Evolutionary conservation across 1,284 basidiomycete genomes (phyloP).

Genomic region (Heliocybe sulcata): DNA sequence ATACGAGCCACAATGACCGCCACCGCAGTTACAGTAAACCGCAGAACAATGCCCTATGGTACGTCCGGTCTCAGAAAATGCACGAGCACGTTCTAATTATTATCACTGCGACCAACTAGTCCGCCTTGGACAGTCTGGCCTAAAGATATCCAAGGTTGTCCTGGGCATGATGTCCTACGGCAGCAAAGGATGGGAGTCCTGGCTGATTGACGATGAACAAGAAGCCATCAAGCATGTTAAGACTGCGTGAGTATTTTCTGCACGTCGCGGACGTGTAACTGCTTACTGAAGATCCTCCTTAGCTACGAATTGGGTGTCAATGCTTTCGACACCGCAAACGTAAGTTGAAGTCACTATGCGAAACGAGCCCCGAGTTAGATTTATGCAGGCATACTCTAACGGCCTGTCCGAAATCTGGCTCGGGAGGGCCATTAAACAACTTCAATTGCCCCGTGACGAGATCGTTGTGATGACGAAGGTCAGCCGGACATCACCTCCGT

Average conservation of each 20-base stretch:
- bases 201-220: constrained; percentile 29
- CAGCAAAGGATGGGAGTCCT: constrained; percentile 22
- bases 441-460: constrained; percentile 45
- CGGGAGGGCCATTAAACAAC: constrained; percentile 23
- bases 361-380: constrained; percentile 8
- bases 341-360: constrained; percentile 8
- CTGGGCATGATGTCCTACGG: constrained; percentile 38
- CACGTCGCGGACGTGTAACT: neutral
- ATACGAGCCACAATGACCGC: neutral
- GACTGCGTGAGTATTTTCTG: constrained; percentile 18
- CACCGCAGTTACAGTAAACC: neutral
- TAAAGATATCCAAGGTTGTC: constrained; percentile 36
- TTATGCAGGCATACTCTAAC: constrained; percentile 21
- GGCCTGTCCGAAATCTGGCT: constrained; percentile 21
- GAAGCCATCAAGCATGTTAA: constrained; percentile 30
- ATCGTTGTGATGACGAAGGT: constrained; percentile 53
- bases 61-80: neutral
- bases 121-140: constrained; percentile 35
- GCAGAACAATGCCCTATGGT: constrained; percentile 2
- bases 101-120: constrained; percentile 19
- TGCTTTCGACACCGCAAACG: constrained; percentile 45
- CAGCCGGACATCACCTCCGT: constrained; percentile 1
- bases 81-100: neutral
- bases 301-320: constrained; percentile 35
- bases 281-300: neutral